phyloP scores from a whole-genome alignment of 208 protist species.

The Spongospora subterranea region DNA sequence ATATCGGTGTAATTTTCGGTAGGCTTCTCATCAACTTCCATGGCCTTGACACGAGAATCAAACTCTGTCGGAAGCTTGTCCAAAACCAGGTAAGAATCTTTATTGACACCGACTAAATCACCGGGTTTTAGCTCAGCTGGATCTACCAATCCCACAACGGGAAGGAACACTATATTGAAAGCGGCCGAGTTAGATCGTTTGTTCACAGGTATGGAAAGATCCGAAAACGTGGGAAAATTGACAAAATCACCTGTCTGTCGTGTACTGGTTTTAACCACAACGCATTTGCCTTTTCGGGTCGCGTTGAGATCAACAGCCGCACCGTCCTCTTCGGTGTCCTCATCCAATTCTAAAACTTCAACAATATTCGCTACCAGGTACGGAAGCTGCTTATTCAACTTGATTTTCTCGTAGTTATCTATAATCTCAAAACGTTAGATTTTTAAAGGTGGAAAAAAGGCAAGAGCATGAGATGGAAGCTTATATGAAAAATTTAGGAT shows the following conservation, averaged over 20 bases:
- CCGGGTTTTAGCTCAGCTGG: constrained; percentile 91
- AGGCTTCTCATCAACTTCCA: constrained; percentile 99
- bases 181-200: no score
- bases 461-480: not conserved
- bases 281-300: constrained; percentile 87
- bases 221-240: not conserved
- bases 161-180: constrained; percentile 98
- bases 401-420: constrained; percentile 90
- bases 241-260: constrained; percentile 79
- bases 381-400: constrained; percentile 89
- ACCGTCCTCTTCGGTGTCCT: constrained; percentile 75
- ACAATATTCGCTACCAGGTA: constrained; percentile 91
- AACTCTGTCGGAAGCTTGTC: constrained; percentile 98
- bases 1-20: constrained; percentile 99
- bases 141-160: constrained; percentile 98
- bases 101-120: constrained; percentile 99
- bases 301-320: constrained; percentile 78
- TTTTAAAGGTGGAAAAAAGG: not conserved
- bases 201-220: not conserved
- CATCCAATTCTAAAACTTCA: constrained; percentile 77
- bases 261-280: constrained; percentile 98
- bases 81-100: constrained; percentile 99
- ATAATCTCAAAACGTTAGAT: no score
- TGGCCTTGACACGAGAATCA: constrained; percentile 99
- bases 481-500: constrained; percentile 41